phyloP scores from a whole-genome alignment of 2,329 filamentous ascomycete genomes.

The Alternaria brassicicola region DNA sequence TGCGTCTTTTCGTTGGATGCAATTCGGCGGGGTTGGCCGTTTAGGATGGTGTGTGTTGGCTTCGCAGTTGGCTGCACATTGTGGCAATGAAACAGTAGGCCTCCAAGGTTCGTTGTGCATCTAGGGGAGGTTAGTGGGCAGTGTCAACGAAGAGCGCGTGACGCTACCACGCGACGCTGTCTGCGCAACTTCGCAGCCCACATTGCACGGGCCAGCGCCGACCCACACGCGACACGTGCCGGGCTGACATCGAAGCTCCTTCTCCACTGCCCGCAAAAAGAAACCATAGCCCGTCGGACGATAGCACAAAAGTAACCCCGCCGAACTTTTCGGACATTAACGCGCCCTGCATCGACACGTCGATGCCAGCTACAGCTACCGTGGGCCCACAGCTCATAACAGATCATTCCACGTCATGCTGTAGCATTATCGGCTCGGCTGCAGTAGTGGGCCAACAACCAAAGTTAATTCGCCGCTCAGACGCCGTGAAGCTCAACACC shows the following conservation, averaged over 20 bases:
- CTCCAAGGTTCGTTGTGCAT: neutral
- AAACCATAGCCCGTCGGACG: conserved; percentile 2
- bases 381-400: neutral
- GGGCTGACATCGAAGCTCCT: neutral
- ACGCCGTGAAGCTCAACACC: conserved; percentile 6
- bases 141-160: neutral
- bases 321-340: neutral
- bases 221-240: conserved; percentile 1
- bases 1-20: neutral
- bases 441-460: conserved; percentile 5
- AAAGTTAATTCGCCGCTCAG: conserved; percentile 2
- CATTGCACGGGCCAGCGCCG: neutral
- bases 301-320: neutral
- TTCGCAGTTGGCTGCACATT: neutral
- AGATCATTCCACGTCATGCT: conserved; percentile 9
- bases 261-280: conserved; percentile 1
- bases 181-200: neutral
- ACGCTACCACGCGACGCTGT: neutral
- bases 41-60: neutral
- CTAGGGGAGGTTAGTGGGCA: neutral
- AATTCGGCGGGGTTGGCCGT: neutral
- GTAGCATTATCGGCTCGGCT: conserved; percentile 7
- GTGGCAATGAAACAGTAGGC: neutral
- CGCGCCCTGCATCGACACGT: conserved; percentile 10
- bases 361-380: neutral